Evolutionary conservation across 192 early-diverging fungal genomes (phyloP).

Genomic region (Coemansia guatemalensis): DNA sequence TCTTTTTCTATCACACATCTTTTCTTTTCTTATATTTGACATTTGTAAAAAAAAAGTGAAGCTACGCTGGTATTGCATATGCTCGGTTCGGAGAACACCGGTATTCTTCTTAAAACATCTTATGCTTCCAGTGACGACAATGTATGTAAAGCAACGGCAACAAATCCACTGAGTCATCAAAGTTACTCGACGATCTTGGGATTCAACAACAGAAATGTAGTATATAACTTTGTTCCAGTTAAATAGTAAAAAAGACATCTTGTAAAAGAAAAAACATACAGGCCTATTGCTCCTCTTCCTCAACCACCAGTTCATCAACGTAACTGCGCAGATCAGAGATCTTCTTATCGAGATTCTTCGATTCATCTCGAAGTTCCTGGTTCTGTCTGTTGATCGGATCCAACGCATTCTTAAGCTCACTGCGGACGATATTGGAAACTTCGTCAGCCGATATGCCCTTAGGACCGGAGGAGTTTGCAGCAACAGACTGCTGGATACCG

Average conservation of each 20-base stretch:
- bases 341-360: constrained; percentile 37
- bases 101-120: no score
- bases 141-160: no score
- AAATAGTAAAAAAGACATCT: constrained; percentile 4
- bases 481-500: constrained; percentile 23
- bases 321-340: constrained; percentile 37
- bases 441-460: constrained; percentile 21
- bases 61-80: no score
- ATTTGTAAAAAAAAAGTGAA: no score
- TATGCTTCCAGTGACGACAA: no score
- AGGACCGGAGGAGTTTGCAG: constrained; percentile 3
- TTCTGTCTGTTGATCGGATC: constrained; percentile 28
- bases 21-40: no score
- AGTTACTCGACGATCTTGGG: no score
- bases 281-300: constrained; percentile 25
- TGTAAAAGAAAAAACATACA: constrained; percentile 2
- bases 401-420: constrained; percentile 30
- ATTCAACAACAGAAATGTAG: no score
- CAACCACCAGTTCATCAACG: constrained; percentile 52
- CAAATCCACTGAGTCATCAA: no score
- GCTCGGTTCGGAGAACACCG: no score
- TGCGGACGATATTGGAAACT: constrained; percentile 22
- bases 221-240: no score
- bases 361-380: constrained; percentile 26
- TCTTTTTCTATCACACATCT: no score